A percentile compares a stretch with the other conserved stretches of the same genome.
phyloP scores from a whole-genome alignment of 1,139 yeast species.

The Blastobotrys capitulatus region DNA sequence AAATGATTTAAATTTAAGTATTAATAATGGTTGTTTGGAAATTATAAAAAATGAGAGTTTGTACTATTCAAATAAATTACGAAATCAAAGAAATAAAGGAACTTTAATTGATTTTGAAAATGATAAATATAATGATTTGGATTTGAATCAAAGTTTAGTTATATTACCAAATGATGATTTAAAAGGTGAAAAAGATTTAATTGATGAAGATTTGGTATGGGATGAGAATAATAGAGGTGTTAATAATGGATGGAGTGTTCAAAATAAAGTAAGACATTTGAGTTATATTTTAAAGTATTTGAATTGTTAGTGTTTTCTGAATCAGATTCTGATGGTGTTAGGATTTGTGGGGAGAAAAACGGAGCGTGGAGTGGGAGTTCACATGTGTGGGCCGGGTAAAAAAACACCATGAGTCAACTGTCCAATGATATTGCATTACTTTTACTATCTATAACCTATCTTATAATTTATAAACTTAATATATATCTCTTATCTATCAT shows the following conservation, averaged over 20 bases:
- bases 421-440: no score
- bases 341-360: no score
- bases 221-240: background rate
- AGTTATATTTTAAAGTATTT: conserved; percentile 25
- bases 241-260: conserved; percentile 21
- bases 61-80: conserved; percentile 17
- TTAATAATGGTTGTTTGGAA: conserved; percentile 54
- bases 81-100: conserved; percentile 19
- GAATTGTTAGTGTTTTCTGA: no score
- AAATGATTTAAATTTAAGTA: conserved; percentile 53
- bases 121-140: background rate
- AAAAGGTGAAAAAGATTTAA: conserved; percentile 29
- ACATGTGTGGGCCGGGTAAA: no score
- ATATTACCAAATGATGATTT: conserved; percentile 19
- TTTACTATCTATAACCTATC: no score
- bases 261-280: conserved; percentile 33
- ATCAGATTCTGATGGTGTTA: no score
- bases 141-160: conserved; percentile 2
- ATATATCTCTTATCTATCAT: no score
- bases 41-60: conserved; percentile 60
- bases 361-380: no score
- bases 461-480: no score
- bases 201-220: conserved; percentile 23
- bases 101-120: conserved; percentile 8
- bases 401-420: no score